phyloP scores from a whole-genome alignment of 2,329 filamentous ascomycete genomes.

The Dactylonectria macrodidyma region DNA sequence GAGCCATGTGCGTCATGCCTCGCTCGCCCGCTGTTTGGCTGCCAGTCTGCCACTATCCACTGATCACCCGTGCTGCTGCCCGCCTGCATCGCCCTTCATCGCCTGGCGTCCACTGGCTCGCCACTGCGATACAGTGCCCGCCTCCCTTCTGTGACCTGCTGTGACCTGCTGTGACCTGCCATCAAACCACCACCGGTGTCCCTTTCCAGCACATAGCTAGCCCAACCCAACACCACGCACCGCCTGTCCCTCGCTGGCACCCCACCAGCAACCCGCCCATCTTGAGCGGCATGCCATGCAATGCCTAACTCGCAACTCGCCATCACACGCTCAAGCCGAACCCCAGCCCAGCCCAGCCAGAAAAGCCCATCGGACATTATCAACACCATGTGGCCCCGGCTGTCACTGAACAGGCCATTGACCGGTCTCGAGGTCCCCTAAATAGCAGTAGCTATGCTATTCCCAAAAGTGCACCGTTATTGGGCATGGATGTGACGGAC shows the following conservation, averaged over 20 bases:
- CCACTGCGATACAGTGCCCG: background rate
- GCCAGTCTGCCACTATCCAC: slow-evolving; percentile 12
- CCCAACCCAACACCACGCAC: background rate
- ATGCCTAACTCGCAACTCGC: background rate
- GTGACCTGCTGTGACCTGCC: slow-evolving; percentile 3
- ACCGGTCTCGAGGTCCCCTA: slow-evolving; percentile 19
- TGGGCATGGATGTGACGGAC: slow-evolving; percentile 6
- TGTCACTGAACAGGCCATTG: slow-evolving; percentile 23
- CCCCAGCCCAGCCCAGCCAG: slow-evolving; percentile 13
- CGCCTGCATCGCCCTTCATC: slow-evolving; percentile 2
- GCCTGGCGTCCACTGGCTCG: background rate
- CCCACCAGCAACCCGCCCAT: background rate
- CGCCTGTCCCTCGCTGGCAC: background rate
- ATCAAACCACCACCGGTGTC: background rate
- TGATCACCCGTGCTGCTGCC: slow-evolving; percentile 24
- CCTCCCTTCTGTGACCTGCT: background rate
- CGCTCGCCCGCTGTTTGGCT: slow-evolving; percentile 19
- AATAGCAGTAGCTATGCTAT: slow-evolving; percentile 25
- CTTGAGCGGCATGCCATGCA: background rate
- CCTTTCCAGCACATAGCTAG: background rate
- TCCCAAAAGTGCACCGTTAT: slow-evolving; percentile 8
- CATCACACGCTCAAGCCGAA: slow-evolving; percentile 16
- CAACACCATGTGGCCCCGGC: slow-evolving; percentile 23
- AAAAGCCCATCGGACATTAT: slow-evolving; percentile 19
- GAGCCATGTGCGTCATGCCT: slow-evolving; percentile 48